Evolutionary conservation across 371 early-diverging fungal species (phyloP).

Genomic region (Syncephalis plumigaleata): DNA sequence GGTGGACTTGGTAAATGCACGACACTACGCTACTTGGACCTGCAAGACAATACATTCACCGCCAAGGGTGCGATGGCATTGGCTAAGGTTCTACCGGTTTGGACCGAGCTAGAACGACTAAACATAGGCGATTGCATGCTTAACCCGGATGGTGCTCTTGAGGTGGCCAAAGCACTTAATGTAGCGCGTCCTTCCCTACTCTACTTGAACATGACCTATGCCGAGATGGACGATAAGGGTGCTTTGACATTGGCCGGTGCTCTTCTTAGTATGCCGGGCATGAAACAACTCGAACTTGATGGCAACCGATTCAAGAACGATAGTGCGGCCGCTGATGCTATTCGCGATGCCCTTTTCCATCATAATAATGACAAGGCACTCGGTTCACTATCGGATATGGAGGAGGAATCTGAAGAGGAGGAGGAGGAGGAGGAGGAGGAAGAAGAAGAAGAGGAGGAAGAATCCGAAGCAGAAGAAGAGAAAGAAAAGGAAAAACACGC

Average conservation of each 20-base stretch:
- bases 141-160: conserved; percentile 45
- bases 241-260: conserved; percentile 43
- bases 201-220: conserved; percentile 61
- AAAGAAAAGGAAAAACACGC: conserved; percentile 6
- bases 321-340: conserved; percentile 40
- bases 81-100: conserved; percentile 51
- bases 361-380: conserved; percentile 61
- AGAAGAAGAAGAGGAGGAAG: conserved; percentile 35
- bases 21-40: conserved; percentile 56
- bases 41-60: conserved; percentile 96
- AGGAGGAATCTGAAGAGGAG: conserved; percentile 57
- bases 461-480: conserved; percentile 17
- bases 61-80: conserved; percentile 61
- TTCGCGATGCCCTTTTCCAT: conserved; percentile 45
- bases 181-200: conserved; percentile 32
- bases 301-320: conserved; percentile 78
- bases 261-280: conserved; percentile 33
- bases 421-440: conserved; percentile 54
- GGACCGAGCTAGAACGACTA: conserved; percentile 58
- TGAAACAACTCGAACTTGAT: conserved; percentile 66
- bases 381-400: conserved; percentile 92
- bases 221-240: conserved; percentile 69
- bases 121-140: conserved; percentile 88
- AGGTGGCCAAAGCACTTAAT: conserved; percentile 43
- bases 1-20: conserved; percentile 50